Base-by-base conservation (phyloP, 129 eudicot species). In the Pittosporum tobira region DNA sequence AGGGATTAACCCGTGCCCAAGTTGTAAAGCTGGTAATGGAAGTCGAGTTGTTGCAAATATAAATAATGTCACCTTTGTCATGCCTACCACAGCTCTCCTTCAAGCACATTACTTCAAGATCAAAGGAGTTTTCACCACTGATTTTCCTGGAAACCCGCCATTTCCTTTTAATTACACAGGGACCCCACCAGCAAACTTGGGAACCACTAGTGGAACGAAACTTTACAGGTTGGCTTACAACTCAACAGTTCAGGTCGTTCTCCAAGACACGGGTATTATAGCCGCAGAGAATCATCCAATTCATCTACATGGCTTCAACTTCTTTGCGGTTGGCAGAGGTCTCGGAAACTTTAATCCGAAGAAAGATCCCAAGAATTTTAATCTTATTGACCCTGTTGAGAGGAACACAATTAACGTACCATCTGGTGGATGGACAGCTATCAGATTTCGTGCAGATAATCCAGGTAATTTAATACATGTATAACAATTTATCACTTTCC, bases 391-490 rank as follows among this genome's bases (percentile, higher is more conserved):
- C 60, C 96, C 96, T 29, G 94, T 83, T 29, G 96, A 87, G 63
- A 80, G 96, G 67, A 87, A 87, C 64, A 87, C 96, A 0, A 71
- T 87, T 22, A 80, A 88, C 22, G 94, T 87, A 22, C 96, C 96
- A 11, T 75, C 94, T 2, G 96, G 96, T 40, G 96, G 96, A 46
- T 87, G 94, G 96, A 76, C 77, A 6, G 96, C 96, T 23, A 72
- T 87, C 11, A 71, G 96, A 59, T 87, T 87, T 55, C 72, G 75
- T 13, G 94, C 94, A 1, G 96, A 88, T 76, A 88, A 88, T 73
- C 96, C 94, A 49, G 96, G 94, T 87, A 75, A 58, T 1, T 0
- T 3, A 9, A 31, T 10, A 10, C 45, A 30, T 30, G 45, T 30
- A 7, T 55, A 40, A 18, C 18, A 55, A 55, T 13, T 31, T 29